Evolutionary conservation across 257 asterid genomes (phyloP), one percentile per base, ranked within the genome.

Genomic region (Forsythia suspensa): DNA sequence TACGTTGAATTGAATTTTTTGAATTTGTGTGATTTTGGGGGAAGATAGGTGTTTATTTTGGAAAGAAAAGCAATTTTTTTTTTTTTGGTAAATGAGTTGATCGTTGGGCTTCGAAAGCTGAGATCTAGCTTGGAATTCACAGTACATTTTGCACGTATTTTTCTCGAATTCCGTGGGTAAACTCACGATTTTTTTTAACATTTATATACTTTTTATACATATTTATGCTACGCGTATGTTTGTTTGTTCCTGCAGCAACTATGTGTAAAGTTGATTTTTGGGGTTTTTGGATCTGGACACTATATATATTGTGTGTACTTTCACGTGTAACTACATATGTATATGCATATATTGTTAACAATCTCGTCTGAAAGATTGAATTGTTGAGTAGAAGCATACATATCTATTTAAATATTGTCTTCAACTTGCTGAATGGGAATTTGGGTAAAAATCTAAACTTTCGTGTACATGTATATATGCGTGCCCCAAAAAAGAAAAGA

Each of bases 91-190:
- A 52, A 40, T 6, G 6, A 73, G 81, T 42, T 51, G 70, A 74
- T 29, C 37, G 1, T 76, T 38, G 70, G 75, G 66, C 59, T 72
- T 76, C 69, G 39, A 41, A 55, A 29, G 71, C 76, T 73, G 87
- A 83, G 84, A 83, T 83, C 87, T 86, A 69, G 71, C 71, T 71
- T 61, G 71, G 76, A 80, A 43, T 41, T 81, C 61, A 51, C 75
- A 73, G 20, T 38, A 52, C 55, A 81, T 71, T 69, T 20, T 68
- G 10, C 48, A 39, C 48, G 74, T 40, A 67, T 13, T 44, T 68
- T 67, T 18, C 44, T 71, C 65, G 72, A 78, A 78, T 76, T 77
- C 48, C 8, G 51, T 24, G 4, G 75, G 79, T 76, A 63, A 82
- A 71, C 77, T 75, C 29, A 48, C 63, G 68, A 69, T 71, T 66